A percentile compares a stretch with the other conserved stretches of the same genome.
Conservation (phyloP, 805 yeast genomes). For the Sporopachydermia lactativora region DNA sequence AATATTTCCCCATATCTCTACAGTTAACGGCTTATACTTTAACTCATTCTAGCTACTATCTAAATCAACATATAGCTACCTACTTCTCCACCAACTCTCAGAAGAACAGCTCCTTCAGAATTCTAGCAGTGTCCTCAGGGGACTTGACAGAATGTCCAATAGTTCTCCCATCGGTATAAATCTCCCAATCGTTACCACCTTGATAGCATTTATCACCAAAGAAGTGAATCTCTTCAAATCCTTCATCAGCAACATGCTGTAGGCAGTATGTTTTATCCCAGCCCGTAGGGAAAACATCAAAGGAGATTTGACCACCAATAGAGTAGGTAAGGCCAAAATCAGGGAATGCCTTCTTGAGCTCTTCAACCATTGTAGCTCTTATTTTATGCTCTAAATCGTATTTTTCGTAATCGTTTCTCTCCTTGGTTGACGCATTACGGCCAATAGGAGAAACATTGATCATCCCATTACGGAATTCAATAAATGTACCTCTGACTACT, state of each 20-base stretch:
- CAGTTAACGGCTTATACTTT: neutral
- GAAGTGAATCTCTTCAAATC: constrained; percentile 83
- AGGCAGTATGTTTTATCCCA: constrained; percentile 99
- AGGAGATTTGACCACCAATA: constrained; percentile 98
- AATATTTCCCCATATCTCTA: neutral
- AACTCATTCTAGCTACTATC: neutral
- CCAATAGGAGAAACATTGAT: constrained; percentile 97
- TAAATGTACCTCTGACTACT: constrained; percentile 95
- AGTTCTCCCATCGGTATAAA: constrained; percentile 83
- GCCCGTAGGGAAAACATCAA: constrained; percentile 99
- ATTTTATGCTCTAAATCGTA: constrained; percentile 69
- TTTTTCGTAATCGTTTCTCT: constrained; percentile 84
- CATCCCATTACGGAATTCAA: constrained; percentile 99
- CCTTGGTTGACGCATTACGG: constrained; percentile 90
- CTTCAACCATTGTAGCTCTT: constrained; percentile 75
- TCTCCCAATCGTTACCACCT: constrained; percentile 99
- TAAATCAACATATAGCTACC: neutral
- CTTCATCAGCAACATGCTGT: constrained; percentile 78
- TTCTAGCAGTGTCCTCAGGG: constrained; percentile 81
- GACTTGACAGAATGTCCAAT: constrained; percentile 85
- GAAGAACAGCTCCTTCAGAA: constrained; percentile 68
- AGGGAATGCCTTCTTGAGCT: constrained; percentile 70
- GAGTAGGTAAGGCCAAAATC: constrained; percentile 86
- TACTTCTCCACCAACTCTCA: constrained; percentile 1
- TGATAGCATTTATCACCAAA: constrained; percentile 95